Conservation (phyloP, 768 basidiomycete species). For the Tricholoma flavovirens region DNA sequence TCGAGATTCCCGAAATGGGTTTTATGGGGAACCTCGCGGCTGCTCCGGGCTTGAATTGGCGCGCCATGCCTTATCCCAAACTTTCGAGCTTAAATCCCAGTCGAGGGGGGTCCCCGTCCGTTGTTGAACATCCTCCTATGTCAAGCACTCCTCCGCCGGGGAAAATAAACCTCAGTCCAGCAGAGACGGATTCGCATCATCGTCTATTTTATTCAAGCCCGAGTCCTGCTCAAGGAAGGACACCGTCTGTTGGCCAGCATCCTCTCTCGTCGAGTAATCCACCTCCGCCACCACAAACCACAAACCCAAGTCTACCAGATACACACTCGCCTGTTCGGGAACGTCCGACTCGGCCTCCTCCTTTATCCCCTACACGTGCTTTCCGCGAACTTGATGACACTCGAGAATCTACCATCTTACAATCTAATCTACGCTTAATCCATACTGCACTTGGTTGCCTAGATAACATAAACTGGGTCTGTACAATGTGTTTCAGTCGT, state of each 20-base stretch:
- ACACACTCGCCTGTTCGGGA: neutral
- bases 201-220: neutral
- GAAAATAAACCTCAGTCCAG: neutral
- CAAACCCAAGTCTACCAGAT: neutral
- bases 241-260: neutral
- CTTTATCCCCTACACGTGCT: neutral
- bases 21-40: neutral
- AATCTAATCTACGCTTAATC: neutral
- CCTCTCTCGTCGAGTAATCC: neutral
- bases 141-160: neutral
- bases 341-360: neutral
- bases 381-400: neutral
- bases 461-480: neutral
- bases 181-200: neutral
- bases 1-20: neutral
- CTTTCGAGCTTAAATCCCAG: neutral
- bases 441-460: neutral
- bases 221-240: neutral
- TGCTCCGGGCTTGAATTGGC: neutral
- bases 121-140: neutral
- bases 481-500: neutral
- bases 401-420: neutral
- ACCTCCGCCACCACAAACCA: neutral
- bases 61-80: neutral
- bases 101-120: neutral